Evolutionary conservation across 148 eudicot species (phyloP), one percentile per base, ranked within the genome.

Genomic region (Beta vulgaris): DNA sequence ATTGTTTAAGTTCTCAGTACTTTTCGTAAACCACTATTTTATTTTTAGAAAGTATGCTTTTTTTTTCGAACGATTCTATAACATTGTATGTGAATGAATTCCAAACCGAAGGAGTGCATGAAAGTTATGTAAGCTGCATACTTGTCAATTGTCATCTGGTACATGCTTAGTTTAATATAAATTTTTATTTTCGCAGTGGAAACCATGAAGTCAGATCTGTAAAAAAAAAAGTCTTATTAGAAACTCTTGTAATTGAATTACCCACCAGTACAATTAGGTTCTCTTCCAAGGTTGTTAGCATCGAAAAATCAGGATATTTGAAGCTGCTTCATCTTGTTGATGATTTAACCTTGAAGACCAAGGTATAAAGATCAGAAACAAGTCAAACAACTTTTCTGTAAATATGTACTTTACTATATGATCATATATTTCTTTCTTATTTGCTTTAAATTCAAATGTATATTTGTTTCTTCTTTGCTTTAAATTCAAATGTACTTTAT

Each of bases 321-420:
- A 88, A 88, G 81, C 69, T 84, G 43, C 64, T 88, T n/a, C 88
- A 82, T 79, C 87, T 88, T 21, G 83, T 83, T 44, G 90, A 88
- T 80, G 92, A 90, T 34, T 72, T 88, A 49, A 58, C 73, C n/a
- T 6, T 88, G 1, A 85, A 82, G 73, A 48, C 88, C 35, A 81
- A 77, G 80, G 84, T 75, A 78, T 53, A 12, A 19, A n/a, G n/a
- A n/a, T 46, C 16, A 2, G 55, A 59, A 73, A 58, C n/a, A n/a
- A n/a, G n/a, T n/a, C n/a, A n/a, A n/a, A n/a, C 26, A 14, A 15
- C 5, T 13, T 10, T 28, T 28, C n/a, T n/a, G n/a, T n/a, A n/a
- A n/a, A 42, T 26, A 42, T 42, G 2, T 25, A 44, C 43, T 43
- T 69, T 2, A 32, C 60, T 32, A 16, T 13, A 9, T 70, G 42